These are phyloP conservation scores for Pichia kluyveri DNA, from an alignment of 805 yeast species.

Conservation along the genomic window DNA sequence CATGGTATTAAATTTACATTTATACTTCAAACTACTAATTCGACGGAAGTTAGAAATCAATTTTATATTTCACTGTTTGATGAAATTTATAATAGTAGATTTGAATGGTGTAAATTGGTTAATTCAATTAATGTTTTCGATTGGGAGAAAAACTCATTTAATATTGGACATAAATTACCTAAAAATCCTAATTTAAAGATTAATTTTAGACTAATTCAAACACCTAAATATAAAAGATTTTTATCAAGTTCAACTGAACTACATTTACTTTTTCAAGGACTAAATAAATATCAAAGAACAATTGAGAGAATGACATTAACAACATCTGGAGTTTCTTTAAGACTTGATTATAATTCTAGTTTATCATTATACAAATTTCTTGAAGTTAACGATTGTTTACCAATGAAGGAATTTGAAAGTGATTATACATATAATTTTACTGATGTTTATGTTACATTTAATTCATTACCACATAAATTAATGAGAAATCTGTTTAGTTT, in stretches of 20 bases:
- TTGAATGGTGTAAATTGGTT: neutral
- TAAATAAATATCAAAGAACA: neutral
- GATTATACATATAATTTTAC: neutral
- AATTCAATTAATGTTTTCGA: neutral
- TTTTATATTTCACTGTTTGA: neutral
- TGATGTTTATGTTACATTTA: neutral
- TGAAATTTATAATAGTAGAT: conserved; percentile 2
- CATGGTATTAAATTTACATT: neutral
- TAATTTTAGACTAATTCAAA: neutral
- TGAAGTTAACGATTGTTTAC: neutral
- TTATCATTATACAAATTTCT: neutral
- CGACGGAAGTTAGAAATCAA: neutral
- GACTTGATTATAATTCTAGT: neutral
- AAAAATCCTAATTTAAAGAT: neutral
- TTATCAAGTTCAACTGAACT: neutral
- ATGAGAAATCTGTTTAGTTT: neutral
- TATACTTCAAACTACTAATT: neutral
- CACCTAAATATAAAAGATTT: neutral
- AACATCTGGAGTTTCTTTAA: neutral
- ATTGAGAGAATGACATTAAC: neutral
- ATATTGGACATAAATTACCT: neutral
- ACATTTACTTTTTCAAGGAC: neutral
- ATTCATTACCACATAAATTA: neutral
- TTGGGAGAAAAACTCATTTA: neutral
- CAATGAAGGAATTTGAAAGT: neutral